Percentiles rank a stretch among this genome's conserved stretches.
Conservation (phyloP, 2,329 filamentous ascomycete species). For the Fusarium virguliforme region DNA sequence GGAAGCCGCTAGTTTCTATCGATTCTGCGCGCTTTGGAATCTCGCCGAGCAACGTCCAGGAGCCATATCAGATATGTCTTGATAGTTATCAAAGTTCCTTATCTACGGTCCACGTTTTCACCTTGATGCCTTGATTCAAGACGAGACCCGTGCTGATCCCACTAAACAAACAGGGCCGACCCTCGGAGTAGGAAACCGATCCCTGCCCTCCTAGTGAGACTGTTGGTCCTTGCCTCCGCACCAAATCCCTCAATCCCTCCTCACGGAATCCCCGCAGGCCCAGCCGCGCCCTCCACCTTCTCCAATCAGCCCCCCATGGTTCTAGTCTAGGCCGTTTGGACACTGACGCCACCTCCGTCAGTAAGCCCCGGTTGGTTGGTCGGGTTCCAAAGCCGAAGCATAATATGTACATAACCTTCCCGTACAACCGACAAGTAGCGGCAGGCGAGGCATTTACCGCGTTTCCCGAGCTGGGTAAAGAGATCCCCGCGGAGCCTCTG, state of each 20-base stretch:
- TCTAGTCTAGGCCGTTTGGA: constrained; percentile 7
- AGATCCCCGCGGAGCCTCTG: not conserved
- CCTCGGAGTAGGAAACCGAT: not conserved
- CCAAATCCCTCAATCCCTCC: constrained; percentile 28
- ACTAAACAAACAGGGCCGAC: not conserved
- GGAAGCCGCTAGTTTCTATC: not conserved
- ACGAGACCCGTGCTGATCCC: constrained; percentile 1
- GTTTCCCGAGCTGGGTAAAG: not conserved
- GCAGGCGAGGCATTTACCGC: not conserved
- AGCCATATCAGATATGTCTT: not conserved
- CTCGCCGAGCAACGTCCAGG: not conserved
- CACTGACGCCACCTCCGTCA: not conserved
- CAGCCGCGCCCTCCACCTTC: constrained; percentile 25
- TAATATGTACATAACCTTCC: not conserved
- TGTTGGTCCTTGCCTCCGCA: constrained; percentile 23
- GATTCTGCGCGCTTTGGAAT: not conserved
- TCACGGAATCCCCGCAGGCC: constrained; percentile 41
- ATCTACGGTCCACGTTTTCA: not conserved
- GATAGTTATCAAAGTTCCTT: not conserved
- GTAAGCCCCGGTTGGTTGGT: not conserved
- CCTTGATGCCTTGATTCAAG: not conserved
- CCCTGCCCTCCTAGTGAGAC: constrained; percentile 5
- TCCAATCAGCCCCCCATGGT: constrained; percentile 35
- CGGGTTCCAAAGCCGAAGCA: constrained; percentile 22
- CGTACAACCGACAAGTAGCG: not conserved